These are phyloP conservation scores for Apophysomyces ossiformis DNA, from an alignment of 371 early-diverging fungal species.

Conservation along the genomic window DNA sequence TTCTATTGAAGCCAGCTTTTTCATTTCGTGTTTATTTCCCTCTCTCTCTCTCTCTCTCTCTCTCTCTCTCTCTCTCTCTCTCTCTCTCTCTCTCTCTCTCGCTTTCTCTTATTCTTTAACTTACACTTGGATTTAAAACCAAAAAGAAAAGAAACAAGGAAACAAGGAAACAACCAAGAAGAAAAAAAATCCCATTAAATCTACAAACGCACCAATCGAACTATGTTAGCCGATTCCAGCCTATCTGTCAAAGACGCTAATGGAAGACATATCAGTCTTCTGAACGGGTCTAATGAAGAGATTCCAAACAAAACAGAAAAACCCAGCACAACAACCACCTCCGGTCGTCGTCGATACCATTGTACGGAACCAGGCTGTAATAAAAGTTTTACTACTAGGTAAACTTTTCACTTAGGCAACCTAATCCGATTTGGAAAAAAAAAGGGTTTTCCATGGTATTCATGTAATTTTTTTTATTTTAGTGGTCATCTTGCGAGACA, in stretches of 20 bases:
- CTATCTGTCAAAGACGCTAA: constrained; percentile 41
- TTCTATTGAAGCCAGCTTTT: neutral
- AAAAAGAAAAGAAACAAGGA: constrained; percentile 5
- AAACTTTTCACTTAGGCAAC: constrained; percentile 12
- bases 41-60: too few species aligned
- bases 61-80: too few species aligned
- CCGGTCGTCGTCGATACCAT: constrained; percentile 50
- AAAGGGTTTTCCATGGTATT: too few species aligned
- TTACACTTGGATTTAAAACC: neutral
- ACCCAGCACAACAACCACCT: neutral
- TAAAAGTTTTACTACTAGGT: constrained; percentile 68
- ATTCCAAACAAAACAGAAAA: constrained; percentile 8
- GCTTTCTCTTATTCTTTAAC: constrained; percentile 10
- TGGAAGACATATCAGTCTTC: constrained; percentile 46
- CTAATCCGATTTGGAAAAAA: too few species aligned
- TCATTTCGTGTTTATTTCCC: constrained; percentile 1
- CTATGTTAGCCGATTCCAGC: constrained; percentile 11
- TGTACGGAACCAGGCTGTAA: constrained; percentile 57
- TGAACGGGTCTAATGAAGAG: constrained; percentile 34
- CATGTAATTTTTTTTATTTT: neutral
- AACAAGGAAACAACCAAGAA: neutral
- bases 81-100: too few species aligned
- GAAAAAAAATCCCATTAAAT: neutral
- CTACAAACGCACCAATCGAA: neutral
- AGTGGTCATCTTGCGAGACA: constrained; percentile 89